Evolutionary conservation across 2,329 filamentous ascomycete genomes (phyloP).

Genomic region (Neonectria ditissima): DNA sequence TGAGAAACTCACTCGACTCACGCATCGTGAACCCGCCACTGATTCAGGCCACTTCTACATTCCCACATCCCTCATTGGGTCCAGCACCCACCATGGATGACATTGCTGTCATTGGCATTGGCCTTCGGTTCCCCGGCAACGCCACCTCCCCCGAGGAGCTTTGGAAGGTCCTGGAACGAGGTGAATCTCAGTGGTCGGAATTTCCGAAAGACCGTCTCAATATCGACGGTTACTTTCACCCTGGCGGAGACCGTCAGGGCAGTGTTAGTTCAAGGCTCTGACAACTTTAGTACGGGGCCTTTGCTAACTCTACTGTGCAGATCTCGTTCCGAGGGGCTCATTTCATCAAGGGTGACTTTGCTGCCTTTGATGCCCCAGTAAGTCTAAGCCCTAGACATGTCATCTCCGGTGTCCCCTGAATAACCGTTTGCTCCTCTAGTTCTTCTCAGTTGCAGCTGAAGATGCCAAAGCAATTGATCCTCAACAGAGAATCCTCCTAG

Average conservation of each 20-base stretch:
- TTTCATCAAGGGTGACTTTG: slow-evolving; percentile 61
- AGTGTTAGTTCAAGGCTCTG: slow-evolving; percentile 52
- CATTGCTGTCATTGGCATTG: slow-evolving; percentile 65
- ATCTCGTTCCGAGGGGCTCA: slow-evolving; percentile 63
- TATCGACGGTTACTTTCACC: slow-evolving; percentile 65
- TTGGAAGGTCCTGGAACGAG: slow-evolving; percentile 61
- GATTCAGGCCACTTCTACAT: background rate
- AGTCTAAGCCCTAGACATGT: slow-evolving; percentile 33
- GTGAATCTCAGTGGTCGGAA: slow-evolving; percentile 61
- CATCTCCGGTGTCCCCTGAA: slow-evolving; percentile 11
- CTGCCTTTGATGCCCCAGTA: slow-evolving; percentile 63
- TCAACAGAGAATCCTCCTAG: slow-evolving; percentile 64
- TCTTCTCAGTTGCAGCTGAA: slow-evolving; percentile 62
- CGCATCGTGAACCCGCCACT: background rate
- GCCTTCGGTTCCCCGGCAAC: slow-evolving; percentile 64
- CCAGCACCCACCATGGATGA: slow-evolving; percentile 50
- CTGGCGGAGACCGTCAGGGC: slow-evolving; percentile 61
- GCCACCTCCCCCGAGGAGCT: slow-evolving; percentile 57
- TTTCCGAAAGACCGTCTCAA: slow-evolving; percentile 63
- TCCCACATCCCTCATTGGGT: background rate
- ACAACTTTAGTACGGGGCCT: background rate
- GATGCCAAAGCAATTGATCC: slow-evolving; percentile 66
- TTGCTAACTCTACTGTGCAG: slow-evolving; percentile 42
- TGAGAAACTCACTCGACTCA: background rate
- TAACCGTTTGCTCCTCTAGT: slow-evolving; percentile 49